These are phyloP conservation scores for Phytophthora nicotianae DNA, from an alignment of 352 stramenopile genomes.

Conservation along the genomic window DNA sequence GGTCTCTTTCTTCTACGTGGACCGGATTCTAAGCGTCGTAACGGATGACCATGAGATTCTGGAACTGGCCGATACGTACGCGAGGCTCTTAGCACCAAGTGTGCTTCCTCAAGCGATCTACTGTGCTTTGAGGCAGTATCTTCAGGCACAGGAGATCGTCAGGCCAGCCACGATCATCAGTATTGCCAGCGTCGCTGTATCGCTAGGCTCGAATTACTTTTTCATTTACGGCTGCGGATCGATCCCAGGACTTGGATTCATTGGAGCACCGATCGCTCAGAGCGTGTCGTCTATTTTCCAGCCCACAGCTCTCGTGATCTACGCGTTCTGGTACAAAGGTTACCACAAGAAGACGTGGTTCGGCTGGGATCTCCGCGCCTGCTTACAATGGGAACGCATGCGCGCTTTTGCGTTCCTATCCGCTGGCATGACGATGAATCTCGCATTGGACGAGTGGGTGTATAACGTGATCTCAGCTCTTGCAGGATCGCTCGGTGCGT, in stretches of 20 bases:
- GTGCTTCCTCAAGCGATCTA: slow-evolving; percentile 78
- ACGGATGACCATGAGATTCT: slow-evolving; percentile 73
- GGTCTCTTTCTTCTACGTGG: slow-evolving; percentile 85
- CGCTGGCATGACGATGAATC: slow-evolving; percentile 78
- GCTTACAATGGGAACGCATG: slow-evolving; percentile 68
- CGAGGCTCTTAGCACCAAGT: slow-evolving; percentile 57
- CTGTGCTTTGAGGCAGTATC: slow-evolving; percentile 75
- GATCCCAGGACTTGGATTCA: slow-evolving; percentile 65
- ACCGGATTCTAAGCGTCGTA: slow-evolving; percentile 64
- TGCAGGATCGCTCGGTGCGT: slow-evolving; percentile 61
- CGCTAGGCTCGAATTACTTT: slow-evolving; percentile 70
- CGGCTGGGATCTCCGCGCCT: slow-evolving; percentile 58
- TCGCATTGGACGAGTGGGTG: slow-evolving; percentile 80
- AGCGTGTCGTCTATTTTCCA: slow-evolving; percentile 77
- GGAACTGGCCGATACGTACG: slow-evolving; percentile 65
- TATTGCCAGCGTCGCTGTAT: slow-evolving; percentile 66
- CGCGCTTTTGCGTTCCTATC: slow-evolving; percentile 69
- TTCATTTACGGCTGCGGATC: slow-evolving; percentile 81
- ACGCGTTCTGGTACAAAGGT: slow-evolving; percentile 81
- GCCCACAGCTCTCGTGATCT: slow-evolving; percentile 63
- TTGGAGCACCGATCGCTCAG: slow-evolving; percentile 77
- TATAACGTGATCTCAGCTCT: slow-evolving; percentile 82
- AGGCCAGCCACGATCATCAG: slow-evolving; percentile 81
- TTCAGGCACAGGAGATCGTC: slow-evolving; percentile 84
- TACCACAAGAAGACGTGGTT: slow-evolving; percentile 85